Percentiles rank a stretch among this genome's conserved stretches.
Conservation (phyloP, 495 filamentous ascomycete species). For the Penicillium diatomitis region DNA sequence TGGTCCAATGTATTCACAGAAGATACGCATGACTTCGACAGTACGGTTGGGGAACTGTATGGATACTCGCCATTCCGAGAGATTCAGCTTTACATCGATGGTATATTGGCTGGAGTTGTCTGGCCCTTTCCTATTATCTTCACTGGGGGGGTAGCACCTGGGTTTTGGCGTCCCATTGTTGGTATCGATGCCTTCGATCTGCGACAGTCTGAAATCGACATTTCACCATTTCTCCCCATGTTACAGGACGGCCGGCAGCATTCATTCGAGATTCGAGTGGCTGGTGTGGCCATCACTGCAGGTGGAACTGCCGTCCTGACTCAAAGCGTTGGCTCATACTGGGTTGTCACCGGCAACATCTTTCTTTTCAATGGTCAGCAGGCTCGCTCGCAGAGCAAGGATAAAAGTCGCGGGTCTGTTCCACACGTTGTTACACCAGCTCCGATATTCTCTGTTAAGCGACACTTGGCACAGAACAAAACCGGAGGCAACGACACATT, state of each 20-base stretch:
- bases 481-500: slow-evolving; percentile 54
- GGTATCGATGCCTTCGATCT: slow-evolving; percentile 81
- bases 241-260: slow-evolving; percentile 57
- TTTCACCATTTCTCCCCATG: slow-evolving; percentile 65
- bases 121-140: slow-evolving; percentile 88
- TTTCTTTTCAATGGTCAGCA: slow-evolving; percentile 59
- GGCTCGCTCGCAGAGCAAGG: slow-evolving; percentile 27
- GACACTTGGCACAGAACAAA: slow-evolving; percentile 28
- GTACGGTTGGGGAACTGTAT: slow-evolving; percentile 47
- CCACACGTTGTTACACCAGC: slow-evolving; percentile 25
- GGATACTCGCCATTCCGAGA: slow-evolving; percentile 76
- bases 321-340: slow-evolving; percentile 55
- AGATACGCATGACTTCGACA: slow-evolving; percentile 52
- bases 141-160: slow-evolving; percentile 76
- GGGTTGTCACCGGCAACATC: slow-evolving; percentile 77
- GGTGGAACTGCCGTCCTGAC: slow-evolving; percentile 43
- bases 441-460: slow-evolving; percentile 35
- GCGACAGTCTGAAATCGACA: slow-evolving; percentile 73
- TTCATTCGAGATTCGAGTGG: slow-evolving; percentile 62
- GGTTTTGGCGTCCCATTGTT: slow-evolving; percentile 76
- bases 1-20: slow-evolving; percentile 70
- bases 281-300: slow-evolving; percentile 45
- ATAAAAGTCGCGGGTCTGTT: neutral
- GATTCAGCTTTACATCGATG: slow-evolving; percentile 72
- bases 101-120: slow-evolving; percentile 62